phyloP scores from a whole-genome alignment of 139 green algal species.

The Diplosphaera chodatii region DNA sequence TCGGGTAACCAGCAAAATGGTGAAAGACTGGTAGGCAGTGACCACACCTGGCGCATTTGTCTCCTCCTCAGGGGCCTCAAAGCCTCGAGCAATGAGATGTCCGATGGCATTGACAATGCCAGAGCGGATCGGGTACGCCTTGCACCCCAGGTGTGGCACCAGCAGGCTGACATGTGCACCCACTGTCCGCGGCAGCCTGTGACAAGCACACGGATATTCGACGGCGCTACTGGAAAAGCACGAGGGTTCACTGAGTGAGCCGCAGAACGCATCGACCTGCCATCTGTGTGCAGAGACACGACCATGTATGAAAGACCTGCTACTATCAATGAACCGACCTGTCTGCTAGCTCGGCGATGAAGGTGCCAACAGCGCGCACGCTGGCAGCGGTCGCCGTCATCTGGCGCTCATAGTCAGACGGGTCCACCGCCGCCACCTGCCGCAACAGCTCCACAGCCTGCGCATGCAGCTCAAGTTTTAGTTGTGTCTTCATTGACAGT shows the following conservation, averaged over 20 bases:
- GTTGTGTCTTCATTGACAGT: no score
- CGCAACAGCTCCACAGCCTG: constrained; percentile 58
- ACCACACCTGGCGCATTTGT: not conserved
- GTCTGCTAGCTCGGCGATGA: constrained; percentile 54
- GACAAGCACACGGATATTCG: no score
- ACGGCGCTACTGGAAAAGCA: no score
- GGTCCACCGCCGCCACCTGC: constrained; percentile 59
- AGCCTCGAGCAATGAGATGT: constrained; percentile 32
- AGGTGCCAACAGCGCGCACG: constrained; percentile 42
- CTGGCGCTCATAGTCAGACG: constrained; percentile 49
- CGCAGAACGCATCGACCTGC: no score
- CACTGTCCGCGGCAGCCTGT: constrained; percentile 33
- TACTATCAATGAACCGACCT: no score
- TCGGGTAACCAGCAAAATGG: no score
- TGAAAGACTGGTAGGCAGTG: no score
- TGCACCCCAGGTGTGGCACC: constrained; percentile 60
- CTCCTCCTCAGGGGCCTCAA: constrained; percentile 8
- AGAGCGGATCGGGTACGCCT: constrained; percentile 61
- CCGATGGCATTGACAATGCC: constrained; percentile 62
- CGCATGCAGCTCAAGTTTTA: no score
- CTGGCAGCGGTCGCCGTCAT: constrained; percentile 38
- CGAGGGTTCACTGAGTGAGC: no score
- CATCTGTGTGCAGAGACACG: no score
- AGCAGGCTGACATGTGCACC: constrained; percentile 43
- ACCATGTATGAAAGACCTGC: no score